These are phyloP conservation scores for Tolypocladium amazonense DNA, from an alignment of 2,329 filamentous ascomycete genomes.

Conservation along the genomic window DNA sequence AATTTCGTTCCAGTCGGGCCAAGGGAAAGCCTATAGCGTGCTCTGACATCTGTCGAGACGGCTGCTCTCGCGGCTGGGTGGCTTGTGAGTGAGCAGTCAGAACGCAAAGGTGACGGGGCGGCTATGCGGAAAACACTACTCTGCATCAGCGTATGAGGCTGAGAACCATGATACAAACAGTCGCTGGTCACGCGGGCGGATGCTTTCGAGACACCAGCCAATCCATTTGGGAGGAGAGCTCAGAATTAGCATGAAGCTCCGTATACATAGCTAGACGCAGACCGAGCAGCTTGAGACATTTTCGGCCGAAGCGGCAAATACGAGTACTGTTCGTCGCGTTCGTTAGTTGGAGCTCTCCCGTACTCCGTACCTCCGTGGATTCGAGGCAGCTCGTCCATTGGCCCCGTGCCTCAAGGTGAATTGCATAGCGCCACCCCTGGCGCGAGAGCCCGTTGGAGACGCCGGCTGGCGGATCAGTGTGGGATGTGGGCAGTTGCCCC, in stretches of 20 bases:
- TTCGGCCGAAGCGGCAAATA: neutral
- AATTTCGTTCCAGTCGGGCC: neutral
- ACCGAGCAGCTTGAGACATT: neutral
- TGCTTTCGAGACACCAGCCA: neutral
- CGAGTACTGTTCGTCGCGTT: neutral
- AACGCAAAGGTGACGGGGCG: neutral
- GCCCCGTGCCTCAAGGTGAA: neutral
- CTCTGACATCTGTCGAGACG: neutral
- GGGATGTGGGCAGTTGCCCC: neutral
- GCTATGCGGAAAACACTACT: neutral
- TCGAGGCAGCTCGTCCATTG: neutral
- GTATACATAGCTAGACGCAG: neutral
- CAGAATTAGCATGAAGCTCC: neutral
- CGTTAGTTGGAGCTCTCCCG: neutral
- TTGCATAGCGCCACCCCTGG: neutral
- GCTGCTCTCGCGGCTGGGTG: neutral
- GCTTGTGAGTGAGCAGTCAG: neutral
- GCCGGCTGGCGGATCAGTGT: neutral
- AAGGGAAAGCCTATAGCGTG: neutral
- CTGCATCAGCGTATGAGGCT: constrained; percentile 3
- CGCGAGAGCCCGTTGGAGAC: neutral
- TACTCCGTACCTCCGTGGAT: neutral
- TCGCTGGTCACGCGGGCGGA: neutral
- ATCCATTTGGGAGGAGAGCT: neutral
- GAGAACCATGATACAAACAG: constrained; percentile 1